Evolutionary conservation across 805 yeast species (phyloP).

Genomic region (Lachancea waltii): DNA sequence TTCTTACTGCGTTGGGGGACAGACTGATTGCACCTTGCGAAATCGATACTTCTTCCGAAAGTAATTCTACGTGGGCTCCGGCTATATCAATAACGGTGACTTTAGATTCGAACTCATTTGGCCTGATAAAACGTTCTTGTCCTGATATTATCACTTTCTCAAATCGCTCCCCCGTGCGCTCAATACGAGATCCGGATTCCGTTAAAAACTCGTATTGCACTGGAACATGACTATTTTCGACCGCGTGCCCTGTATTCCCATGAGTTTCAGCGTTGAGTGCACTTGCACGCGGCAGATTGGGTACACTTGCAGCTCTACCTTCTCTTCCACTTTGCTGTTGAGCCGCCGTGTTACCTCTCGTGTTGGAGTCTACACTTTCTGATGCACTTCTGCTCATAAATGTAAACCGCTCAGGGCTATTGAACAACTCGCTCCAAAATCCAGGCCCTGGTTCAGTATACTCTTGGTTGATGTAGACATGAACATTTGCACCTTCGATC

Average conservation of each 20-base stretch:
- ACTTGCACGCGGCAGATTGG: too few species aligned
- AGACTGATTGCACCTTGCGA: constrained; percentile 14
- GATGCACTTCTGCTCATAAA: constrained; percentile 11
- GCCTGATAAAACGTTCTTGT: constrained; percentile 20
- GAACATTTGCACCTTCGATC: constrained; percentile 16
- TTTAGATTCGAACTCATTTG: constrained; percentile 14
- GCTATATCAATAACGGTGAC: constrained; percentile 8
- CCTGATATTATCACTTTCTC: constrained; percentile 23
- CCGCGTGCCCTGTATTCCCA: too few species aligned
- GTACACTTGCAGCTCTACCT: too few species aligned
- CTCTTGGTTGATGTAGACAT: constrained; percentile 25
- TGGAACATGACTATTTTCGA: neutral
- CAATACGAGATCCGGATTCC: constrained; percentile 13
- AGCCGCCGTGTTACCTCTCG: neutral
- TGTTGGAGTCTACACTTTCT: constrained; percentile 4
- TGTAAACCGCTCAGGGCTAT: constrained; percentile 16
- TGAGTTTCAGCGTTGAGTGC: too few species aligned
- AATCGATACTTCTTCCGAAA: constrained; percentile 14
- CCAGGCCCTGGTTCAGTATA: constrained; percentile 21
- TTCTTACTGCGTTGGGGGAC: constrained; percentile 13
- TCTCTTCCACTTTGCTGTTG: too few species aligned
- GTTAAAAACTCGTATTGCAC: constrained; percentile 9
- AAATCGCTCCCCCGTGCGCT: constrained; percentile 17
- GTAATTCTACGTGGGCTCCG: constrained; percentile 10
- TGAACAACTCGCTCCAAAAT: constrained; percentile 27